Percentiles rank a stretch among this genome's conserved stretches.
These are phyloP conservation scores for Metschnikowia picachoensis DNA, from an alignment of 805 yeast species.

Conservation along the genomic window DNA sequence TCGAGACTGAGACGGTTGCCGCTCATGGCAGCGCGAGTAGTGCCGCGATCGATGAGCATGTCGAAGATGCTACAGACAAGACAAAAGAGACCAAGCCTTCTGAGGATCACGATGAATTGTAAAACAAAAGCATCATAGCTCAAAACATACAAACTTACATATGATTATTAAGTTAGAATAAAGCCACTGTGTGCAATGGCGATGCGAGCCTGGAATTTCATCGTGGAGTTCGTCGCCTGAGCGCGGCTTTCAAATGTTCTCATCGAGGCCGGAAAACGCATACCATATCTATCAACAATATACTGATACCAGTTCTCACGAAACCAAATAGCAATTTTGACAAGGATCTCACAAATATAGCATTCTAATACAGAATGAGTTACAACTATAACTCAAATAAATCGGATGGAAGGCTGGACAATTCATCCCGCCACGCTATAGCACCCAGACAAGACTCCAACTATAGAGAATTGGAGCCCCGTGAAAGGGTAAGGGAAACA, in stretches of 20 bases:
- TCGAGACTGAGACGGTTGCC: neutral
- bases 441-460: neutral
- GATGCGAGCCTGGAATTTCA: no score
- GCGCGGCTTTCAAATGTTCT: no score
- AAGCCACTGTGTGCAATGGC: no score
- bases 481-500: slow-evolving; percentile 13
- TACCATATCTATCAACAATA: no score
- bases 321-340: no score
- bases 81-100: neutral
- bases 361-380: neutral
- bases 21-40: neutral
- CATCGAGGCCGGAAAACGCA: no score
- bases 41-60: slow-evolving; percentile 18
- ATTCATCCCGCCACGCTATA: neutral
- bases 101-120: slow-evolving; percentile 10
- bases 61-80: slow-evolving; percentile 15
- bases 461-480: neutral
- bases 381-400: neutral
- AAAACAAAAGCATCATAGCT: neutral
- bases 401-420: neutral
- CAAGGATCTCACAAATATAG: no score
- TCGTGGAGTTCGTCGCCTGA: no score
- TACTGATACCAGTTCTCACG: no score
- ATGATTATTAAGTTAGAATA: no score
- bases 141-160: no score